Base-by-base conservation (phyloP, 805 yeast species). In the Myxozyma sirexii region DNA sequence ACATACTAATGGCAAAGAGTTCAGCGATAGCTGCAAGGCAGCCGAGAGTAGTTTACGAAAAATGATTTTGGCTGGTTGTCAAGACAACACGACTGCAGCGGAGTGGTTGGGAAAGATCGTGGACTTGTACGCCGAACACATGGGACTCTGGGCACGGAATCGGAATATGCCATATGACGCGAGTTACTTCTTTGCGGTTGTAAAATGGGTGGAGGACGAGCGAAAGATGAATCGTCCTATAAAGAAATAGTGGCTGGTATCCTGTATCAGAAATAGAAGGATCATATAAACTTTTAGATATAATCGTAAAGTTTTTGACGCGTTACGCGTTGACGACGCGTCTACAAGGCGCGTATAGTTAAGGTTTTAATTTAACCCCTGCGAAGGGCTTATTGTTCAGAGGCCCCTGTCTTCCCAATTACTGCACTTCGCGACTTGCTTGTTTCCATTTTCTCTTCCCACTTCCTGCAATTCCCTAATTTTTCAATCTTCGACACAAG, bases 121-220 rank as follows among this genome's bases (percentile, higher is more conserved):
- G 35, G 42, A 31, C 4, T 17, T 52, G 10, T 60, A 54, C 46
- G 10, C 53, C 21, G 29, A 53, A 4, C 42, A 46, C 21, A 43
- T 60, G 55, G 31, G n/a, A 35, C 27, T 39, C 13, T 60, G 64
- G 64, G 59, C 52, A n/a, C 17, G 37, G 8, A 43, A 60, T 33
- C 23, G 33, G 24, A 56, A 45, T 44, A 23, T 49, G 29, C 57
- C 63, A 5, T 35, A 44, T 12, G 41, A 39, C 3, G 41, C 37
- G 4, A 24, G 39, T n/a, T 38, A 31, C 3, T 60, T 60, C 27
- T 12, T n/a, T 7, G 60, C 46, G 10, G 57, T 48, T 7, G n/a
- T 60, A 8, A 29, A 51, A 21, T 60, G 63, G 63, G 39, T 56
- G 5, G 58, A 38, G 23, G 33, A 27, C n/a, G 62, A 59, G 42